phyloP scores from a whole-genome alignment of 192 early-diverging fungal genomes.

The Coemansia sp. region DNA sequence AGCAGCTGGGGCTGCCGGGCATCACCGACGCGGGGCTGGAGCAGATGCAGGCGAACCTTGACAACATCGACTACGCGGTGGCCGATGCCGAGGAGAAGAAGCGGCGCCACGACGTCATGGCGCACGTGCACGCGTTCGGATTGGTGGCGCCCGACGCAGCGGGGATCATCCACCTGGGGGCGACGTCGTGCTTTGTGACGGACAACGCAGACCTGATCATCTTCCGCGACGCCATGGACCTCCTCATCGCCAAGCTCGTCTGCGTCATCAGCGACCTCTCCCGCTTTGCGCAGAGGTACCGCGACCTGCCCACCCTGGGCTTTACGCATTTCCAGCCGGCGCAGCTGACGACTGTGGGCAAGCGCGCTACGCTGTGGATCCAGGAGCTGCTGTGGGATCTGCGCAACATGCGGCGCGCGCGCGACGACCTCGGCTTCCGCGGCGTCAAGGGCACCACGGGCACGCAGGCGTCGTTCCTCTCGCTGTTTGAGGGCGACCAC shows the following conservation, averaged over 20 bases:
- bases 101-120: slow-evolving; percentile 98
- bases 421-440: slow-evolving; percentile 87
- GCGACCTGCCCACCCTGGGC: slow-evolving; percentile 89
- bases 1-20: slow-evolving; percentile 85
- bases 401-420: slow-evolving; percentile 86
- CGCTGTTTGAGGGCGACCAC: slow-evolving; percentile 92
- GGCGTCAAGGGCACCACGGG: slow-evolving; percentile 99
- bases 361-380: slow-evolving; percentile 94
- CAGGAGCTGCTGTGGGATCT: slow-evolving; percentile 97
- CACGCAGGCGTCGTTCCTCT: slow-evolving; percentile 96
- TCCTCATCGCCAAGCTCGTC: slow-evolving; percentile 87
- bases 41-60: slow-evolving; percentile 86
- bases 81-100: slow-evolving; percentile 91
- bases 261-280: slow-evolving; percentile 76
- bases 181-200: slow-evolving; percentile 99
- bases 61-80: slow-evolving; percentile 86
- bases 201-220: slow-evolving; percentile 99
- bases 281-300: slow-evolving; percentile 77
- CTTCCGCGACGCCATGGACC: slow-evolving; percentile 91
- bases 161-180: slow-evolving; percentile 95
- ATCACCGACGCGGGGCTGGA: slow-evolving; percentile 85
- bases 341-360: slow-evolving; percentile 97
- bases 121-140: slow-evolving; percentile 98
- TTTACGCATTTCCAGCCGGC: slow-evolving; percentile 99
- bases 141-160: slow-evolving; percentile 83